phyloP scores from a whole-genome alignment of 495 filamentous ascomycete genomes.

The Cryomyces antarcticus region DNA sequence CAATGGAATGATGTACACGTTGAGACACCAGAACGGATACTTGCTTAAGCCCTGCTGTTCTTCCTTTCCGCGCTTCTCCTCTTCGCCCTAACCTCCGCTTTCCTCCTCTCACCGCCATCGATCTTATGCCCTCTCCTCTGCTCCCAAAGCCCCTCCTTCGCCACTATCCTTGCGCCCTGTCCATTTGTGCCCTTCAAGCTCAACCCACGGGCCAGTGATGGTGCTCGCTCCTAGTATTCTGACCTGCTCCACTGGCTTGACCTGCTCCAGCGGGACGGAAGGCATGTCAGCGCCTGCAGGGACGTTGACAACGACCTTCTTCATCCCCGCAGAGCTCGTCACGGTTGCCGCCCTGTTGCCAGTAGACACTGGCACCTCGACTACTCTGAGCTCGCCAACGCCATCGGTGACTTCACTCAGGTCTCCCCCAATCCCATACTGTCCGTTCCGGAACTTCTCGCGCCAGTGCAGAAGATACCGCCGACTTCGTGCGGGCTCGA shows the following conservation, averaged over 20 bases:
- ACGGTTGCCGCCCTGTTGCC: slow-evolving; percentile 11
- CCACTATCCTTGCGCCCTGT: slow-evolving; percentile 37
- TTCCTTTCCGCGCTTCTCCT: slow-evolving; percentile 24
- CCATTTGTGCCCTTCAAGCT: slow-evolving; percentile 41
- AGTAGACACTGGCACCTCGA: slow-evolving; percentile 30
- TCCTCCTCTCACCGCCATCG: slow-evolving; percentile 87
- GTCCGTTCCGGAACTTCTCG: slow-evolving; percentile 56
- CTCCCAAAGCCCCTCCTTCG: slow-evolving; percentile 82
- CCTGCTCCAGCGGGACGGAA: slow-evolving; percentile 18
- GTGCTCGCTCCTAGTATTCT: slow-evolving; percentile 40
- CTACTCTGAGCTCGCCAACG: slow-evolving; percentile 43
- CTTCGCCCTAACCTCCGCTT: slow-evolving; percentile 62
- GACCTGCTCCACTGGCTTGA: slow-evolving; percentile 34
- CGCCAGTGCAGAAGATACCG: slow-evolving; percentile 74
- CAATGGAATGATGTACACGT: no score
- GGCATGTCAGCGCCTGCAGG: slow-evolving; percentile 27
- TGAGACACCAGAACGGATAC: no score
- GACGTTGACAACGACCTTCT: slow-evolving; percentile 52
- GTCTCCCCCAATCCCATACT: slow-evolving; percentile 63
- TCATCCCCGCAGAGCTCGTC: slow-evolving; percentile 29
- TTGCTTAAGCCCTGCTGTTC: slow-evolving; percentile 2
- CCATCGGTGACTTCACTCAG: slow-evolving; percentile 52
- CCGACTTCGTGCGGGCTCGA: slow-evolving; percentile 66
- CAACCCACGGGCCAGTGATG: slow-evolving; percentile 51
- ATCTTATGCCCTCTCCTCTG: slow-evolving; percentile 66